A percentile compares a stretch with the other conserved stretches of the same genome.
Conservation (phyloP, 2,329 filamentous ascomycete species). For the Sphaerulina musiva region DNA sequence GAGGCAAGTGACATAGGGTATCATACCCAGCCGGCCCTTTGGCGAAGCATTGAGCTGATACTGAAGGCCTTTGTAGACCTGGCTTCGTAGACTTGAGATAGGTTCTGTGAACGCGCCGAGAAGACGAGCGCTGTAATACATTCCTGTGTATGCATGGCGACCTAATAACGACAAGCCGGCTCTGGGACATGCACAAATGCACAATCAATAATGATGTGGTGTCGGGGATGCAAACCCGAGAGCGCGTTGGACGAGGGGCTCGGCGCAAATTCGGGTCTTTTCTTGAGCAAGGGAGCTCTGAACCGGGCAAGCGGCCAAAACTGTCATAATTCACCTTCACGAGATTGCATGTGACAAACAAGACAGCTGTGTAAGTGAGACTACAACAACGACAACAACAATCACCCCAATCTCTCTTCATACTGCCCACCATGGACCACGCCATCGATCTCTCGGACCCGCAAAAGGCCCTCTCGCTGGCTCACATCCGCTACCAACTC, state of each 20-base stretch:
- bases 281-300: too few relatives aligned
- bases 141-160: background rate
- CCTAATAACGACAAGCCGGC: slow-evolving; percentile 20
- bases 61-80: slow-evolving; percentile 6
- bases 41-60: background rate
- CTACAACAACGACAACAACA: background rate
- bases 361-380: background rate
- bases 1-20: background rate
- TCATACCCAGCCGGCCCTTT: slow-evolving; percentile 6
- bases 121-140: background rate
- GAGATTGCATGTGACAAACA: background rate
- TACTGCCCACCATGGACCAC: slow-evolving; percentile 62
- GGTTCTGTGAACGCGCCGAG: background rate
- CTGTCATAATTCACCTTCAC: background rate
- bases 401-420: background rate
- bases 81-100: background rate
- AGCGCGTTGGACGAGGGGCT: too few relatives aligned
- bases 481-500: slow-evolving; percentile 70
- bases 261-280: too few relatives aligned
- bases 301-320: too few relatives aligned
- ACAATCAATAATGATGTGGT: too few relatives aligned
- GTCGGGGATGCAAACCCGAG: too few relatives aligned
- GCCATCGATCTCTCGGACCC: slow-evolving; percentile 82
- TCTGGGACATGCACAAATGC: too few relatives aligned
- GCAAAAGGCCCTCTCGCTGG: slow-evolving; percentile 77